Base-by-base conservation (phyloP, 179 eudicot species). In the Patellifolia procumbens region DNA sequence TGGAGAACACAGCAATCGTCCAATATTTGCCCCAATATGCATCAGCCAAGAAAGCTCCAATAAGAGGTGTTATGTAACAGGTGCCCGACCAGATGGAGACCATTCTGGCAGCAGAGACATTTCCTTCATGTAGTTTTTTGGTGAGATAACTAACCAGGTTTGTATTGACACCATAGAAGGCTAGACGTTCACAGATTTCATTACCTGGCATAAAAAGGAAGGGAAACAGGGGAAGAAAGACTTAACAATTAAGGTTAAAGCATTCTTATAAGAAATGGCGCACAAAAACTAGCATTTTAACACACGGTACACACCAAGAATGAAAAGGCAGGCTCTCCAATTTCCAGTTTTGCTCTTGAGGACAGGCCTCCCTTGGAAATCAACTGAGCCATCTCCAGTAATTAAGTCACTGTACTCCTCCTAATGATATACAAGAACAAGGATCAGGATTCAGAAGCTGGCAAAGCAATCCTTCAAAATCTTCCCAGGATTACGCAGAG, bases 21-120 rank as follows among this genome's bases (percentile, higher is more conserved):
- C 83, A 83, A 51, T 83, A 80, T 71, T 72, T 83, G 39, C 86
- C 86, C 86, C 81, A 83, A 68, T 83, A 83, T 29, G 81, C 81
- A 83, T 83, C 86, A 29, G 83, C 86, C 49, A 83, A 59, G 74
- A 83, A 70, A 67, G 86, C 86, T 64, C 86, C 86, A 31, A 83
- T 69, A 70, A 83, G 83, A 46, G 86, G 81, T 29, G 81, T 74
- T 46, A 80, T 58, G 70, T 80, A 80, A 59, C 83, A 80, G 46
- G 86, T 80, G 43, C 86, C 86, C 11, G 74, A 59, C 86, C 86
- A 83, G 5, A 79, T 83, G 20, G 79, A 80, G 34, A 83, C 86
- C 55, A 37, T 77, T 70, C 76, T 80, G 43, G 86, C 81, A 58
- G 86, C 86, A 31, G 83, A 80, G 32, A 62, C 76, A 55, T 77